Conservation (phyloP, 2,329 filamentous ascomycete species). For the Beauveria sp. region DNA sequence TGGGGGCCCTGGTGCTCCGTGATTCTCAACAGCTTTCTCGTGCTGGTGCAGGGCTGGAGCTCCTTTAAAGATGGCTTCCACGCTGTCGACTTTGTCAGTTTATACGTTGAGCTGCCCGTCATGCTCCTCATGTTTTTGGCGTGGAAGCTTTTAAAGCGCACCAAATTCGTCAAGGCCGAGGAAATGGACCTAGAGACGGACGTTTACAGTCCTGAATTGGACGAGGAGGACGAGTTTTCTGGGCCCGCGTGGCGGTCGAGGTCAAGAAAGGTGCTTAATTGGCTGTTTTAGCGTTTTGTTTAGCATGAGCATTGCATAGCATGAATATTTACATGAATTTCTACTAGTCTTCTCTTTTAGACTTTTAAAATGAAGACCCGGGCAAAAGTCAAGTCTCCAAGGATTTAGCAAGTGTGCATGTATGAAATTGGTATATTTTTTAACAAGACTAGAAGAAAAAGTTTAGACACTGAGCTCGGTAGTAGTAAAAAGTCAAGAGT, state of each 20-base stretch:
- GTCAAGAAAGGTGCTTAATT: neutral
- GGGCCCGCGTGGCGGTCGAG: neutral
- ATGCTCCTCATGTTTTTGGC: conserved; percentile 56
- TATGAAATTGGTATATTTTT: too few relatives aligned
- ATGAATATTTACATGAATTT: neutral
- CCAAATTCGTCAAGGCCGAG: conserved; percentile 45
- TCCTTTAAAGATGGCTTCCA: conserved; percentile 54
- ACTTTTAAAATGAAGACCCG: too few relatives aligned
- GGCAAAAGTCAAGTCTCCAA: too few relatives aligned
- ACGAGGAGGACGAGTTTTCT: conserved; percentile 15
- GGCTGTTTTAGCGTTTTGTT: conserved; percentile 2
- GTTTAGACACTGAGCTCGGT: too few relatives aligned
- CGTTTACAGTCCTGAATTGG: conserved; percentile 40
- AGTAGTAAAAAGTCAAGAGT: too few relatives aligned
- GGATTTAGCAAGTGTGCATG: too few relatives aligned
- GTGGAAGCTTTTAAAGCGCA: conserved; percentile 66
- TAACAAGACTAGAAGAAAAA: too few relatives aligned
- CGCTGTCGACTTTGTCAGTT: conserved; percentile 54
- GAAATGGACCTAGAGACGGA: conserved; percentile 59
- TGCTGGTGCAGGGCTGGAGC: conserved; percentile 57
- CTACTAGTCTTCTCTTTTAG: too few relatives aligned
- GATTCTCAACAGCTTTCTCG: conserved; percentile 49
- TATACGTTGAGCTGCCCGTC: conserved; percentile 55
- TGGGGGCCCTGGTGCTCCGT: conserved; percentile 51
- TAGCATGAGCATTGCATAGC: neutral